Percentiles rank a stretch among this genome's conserved stretches.
Evolutionary conservation across 2,329 filamentous ascomycete species (phyloP).

Genomic region (Talaromyces sp.): DNA sequence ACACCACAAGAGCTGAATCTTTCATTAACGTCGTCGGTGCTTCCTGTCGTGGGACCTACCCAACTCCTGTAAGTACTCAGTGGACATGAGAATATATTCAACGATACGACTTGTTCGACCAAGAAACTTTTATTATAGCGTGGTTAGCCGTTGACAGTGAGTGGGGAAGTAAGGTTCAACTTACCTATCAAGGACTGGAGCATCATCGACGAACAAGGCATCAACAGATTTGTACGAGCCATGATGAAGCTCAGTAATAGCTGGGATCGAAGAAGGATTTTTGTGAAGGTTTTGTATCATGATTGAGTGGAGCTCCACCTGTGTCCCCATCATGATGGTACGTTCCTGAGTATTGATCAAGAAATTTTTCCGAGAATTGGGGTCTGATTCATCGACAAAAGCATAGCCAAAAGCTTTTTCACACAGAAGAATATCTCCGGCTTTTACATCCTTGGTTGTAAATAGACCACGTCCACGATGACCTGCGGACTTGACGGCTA

Average conservation of each 20-base stretch:
- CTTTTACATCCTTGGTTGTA: constrained; percentile 41
- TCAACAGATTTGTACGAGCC: background rate
- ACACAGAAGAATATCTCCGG: constrained; percentile 50
- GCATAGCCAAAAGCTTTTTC: constrained; percentile 51
- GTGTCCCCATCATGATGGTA: background rate
- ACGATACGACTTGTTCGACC: background rate
- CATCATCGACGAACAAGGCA: background rate
- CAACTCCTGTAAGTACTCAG: background rate
- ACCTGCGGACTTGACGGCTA: constrained; percentile 36
- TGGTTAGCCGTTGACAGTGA: background rate
- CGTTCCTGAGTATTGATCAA: background rate
- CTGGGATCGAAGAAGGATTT: background rate
- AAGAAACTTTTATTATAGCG: background rate
- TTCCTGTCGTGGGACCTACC: background rate
- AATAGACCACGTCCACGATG: constrained; percentile 49
- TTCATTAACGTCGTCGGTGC: background rate
- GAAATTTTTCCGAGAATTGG: background rate
- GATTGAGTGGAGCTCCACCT: background rate
- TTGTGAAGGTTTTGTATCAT: background rate
- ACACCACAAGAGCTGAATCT: background rate
- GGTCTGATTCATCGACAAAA: background rate
- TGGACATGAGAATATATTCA: background rate
- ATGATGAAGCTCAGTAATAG: background rate
- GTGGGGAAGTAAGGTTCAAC: background rate
- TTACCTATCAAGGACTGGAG: background rate